These are phyloP conservation scores for Venturia pyrina DNA, from an alignment of 2,329 filamentous ascomycete species.

Conservation along the genomic window DNA sequence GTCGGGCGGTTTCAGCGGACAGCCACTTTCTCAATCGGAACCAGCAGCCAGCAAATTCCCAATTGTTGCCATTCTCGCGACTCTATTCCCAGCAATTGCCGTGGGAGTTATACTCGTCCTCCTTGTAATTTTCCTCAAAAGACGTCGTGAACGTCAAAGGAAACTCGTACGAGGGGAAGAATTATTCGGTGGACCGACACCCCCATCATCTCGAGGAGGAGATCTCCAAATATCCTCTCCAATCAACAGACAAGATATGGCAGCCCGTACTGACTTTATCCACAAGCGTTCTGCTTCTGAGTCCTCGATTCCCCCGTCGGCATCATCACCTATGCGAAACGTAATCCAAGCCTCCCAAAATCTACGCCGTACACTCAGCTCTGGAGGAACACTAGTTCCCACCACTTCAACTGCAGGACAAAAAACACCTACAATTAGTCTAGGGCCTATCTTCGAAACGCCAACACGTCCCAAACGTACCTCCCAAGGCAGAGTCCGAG, in stretches of 20 bases:
- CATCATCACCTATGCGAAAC: background rate
- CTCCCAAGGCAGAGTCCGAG: background rate
- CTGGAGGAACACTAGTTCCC: constrained; percentile 1
- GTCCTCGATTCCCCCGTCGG: background rate
- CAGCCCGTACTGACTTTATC: constrained; percentile 4
- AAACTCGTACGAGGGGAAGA: constrained; percentile 16
- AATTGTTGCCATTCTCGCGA: constrained; percentile 26
- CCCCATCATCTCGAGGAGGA: constrained; percentile 29
- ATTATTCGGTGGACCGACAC: constrained; percentile 25
- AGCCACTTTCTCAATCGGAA: background rate
- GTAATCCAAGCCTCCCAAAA: constrained; percentile 1
- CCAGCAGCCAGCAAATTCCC: background rate
- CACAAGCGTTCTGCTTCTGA: background rate
- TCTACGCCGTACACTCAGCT: background rate
- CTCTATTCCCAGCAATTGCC: constrained; percentile 28
- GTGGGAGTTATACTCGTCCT: constrained; percentile 19
- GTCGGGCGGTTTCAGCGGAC: background rate
- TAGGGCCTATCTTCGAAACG: constrained; percentile 7
- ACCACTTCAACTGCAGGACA: background rate
- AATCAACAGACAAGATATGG: constrained; percentile 19
- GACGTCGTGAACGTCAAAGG: constrained; percentile 24
- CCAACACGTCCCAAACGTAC: background rate
- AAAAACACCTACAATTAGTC: background rate
- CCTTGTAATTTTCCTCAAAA: constrained; percentile 3
- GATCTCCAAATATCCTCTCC: constrained; percentile 22